Conservation (phyloP, 768 basidiomycete genomes). For the Favolaschia claudopus region DNA sequence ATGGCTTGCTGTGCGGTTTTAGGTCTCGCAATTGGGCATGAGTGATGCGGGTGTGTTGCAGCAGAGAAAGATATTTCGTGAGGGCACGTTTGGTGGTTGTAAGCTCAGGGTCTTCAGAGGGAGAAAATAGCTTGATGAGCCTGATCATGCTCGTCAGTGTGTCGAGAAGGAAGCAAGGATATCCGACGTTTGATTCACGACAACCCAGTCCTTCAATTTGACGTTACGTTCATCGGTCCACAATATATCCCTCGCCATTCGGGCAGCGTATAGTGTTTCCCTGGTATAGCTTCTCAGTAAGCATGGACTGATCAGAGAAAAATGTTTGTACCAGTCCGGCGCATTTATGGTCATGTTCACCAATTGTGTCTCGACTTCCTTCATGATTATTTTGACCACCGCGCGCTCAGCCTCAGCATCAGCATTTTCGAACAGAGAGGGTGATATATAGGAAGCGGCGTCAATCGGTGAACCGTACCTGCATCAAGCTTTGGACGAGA, state of each 20-base stretch:
- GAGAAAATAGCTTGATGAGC: constrained; percentile 31
- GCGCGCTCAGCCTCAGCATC: constrained; percentile 48
- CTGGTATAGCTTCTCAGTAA: constrained; percentile 38
- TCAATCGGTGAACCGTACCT: constrained; percentile 66
- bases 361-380: constrained; percentile 55
- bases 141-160: constrained; percentile 46
- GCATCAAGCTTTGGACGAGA: not conserved
- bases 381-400: constrained; percentile 66
- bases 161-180: not conserved
- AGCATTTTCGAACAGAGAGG: constrained; percentile 52
- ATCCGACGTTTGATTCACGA: constrained; percentile 64
- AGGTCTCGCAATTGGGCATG: constrained; percentile 59
- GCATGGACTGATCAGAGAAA: not conserved
- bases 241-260: constrained; percentile 64
- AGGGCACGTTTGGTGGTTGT: constrained; percentile 50
- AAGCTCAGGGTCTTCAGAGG: constrained; percentile 25
- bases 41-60: constrained; percentile 57
- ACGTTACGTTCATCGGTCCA: constrained; percentile 59
- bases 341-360: constrained; percentile 67
- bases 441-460: constrained; percentile 26
- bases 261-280: constrained; percentile 67
- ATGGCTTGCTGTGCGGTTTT: constrained; percentile 36
- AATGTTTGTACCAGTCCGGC: constrained; percentile 64
- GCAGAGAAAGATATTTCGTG: constrained; percentile 62
- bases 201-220: constrained; percentile 57